phyloP scores from a whole-genome alignment of 306 rosid genomes.

The Vigna trinervia region DNA sequence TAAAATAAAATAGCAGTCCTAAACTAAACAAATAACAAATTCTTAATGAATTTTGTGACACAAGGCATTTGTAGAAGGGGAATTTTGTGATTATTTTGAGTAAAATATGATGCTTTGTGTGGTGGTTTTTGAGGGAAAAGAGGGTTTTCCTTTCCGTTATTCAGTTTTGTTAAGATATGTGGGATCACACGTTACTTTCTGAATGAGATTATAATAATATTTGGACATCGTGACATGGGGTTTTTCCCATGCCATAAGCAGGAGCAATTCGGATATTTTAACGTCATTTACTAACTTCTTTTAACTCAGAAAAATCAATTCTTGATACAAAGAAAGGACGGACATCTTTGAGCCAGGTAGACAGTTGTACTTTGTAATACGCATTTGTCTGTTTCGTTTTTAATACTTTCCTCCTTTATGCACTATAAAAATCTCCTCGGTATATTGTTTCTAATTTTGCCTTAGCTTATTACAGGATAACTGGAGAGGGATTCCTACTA shows the following conservation, averaged over 20 bases:
- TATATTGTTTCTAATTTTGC: constrained; percentile 51
- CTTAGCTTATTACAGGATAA: constrained; percentile 71
- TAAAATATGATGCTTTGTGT: background rate
- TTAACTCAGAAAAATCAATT: constrained; percentile 62
- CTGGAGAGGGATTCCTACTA: constrained; percentile 98
- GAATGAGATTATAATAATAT: background rate
- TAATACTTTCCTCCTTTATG: constrained; percentile 10
- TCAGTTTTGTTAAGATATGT: constrained; percentile 12
- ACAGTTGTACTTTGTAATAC: constrained; percentile 37
- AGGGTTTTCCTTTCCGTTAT: constrained; percentile 10
- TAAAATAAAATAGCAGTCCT: too few relatives aligned
- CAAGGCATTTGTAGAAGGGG: background rate
- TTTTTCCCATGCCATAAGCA: constrained; percentile 16
- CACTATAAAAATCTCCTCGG: constrained; percentile 33
- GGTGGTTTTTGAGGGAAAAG: background rate
- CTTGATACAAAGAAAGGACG: constrained; percentile 47
- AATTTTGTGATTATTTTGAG: background rate
- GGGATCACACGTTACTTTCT: constrained; percentile 15
- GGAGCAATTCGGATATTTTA: constrained; percentile 12
- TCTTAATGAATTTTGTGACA: background rate
- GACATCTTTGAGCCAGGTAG: constrained; percentile 60
- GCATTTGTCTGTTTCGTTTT: constrained; percentile 27
- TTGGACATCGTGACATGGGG: constrained; percentile 19
- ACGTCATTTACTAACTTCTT: constrained; percentile 16
- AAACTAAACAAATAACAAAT: too few relatives aligned